Percentiles rank a stretch among this genome's conserved stretches.
Evolutionary conservation across 768 basidiomycete species (phyloP).

Genomic region (Tremella yokohamensis): DNA sequence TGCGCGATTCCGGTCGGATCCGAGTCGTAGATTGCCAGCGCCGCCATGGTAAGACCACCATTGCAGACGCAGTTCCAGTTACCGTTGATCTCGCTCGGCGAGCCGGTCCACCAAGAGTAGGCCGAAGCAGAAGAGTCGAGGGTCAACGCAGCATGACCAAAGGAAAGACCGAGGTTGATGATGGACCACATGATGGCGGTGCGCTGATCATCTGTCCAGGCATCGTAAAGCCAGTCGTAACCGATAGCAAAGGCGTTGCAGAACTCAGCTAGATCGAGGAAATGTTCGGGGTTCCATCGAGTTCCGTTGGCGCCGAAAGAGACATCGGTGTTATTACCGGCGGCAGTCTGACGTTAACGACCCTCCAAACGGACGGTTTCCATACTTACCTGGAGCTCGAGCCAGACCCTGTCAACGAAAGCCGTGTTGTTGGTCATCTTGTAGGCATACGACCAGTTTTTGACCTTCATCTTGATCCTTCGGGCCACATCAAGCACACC

Average conservation of each 20-base stretch:
- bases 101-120: slow-evolving; percentile 71
- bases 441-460: slow-evolving; percentile 87
- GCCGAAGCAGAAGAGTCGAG: slow-evolving; percentile 41
- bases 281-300: slow-evolving; percentile 84
- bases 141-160: slow-evolving; percentile 61
- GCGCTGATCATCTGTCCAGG: slow-evolving; percentile 72
- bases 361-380: not conserved
- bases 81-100: slow-evolving; percentile 56
- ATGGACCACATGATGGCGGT: slow-evolving; percentile 65
- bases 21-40: slow-evolving; percentile 76
- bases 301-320: slow-evolving; percentile 63
- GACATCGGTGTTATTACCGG: slow-evolving; percentile 62
- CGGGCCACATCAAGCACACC: slow-evolving; percentile 91
- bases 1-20: slow-evolving; percentile 71
- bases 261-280: slow-evolving; percentile 81
- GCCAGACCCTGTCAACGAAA: slow-evolving; percentile 82
- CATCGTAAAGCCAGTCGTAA: slow-evolving; percentile 93
- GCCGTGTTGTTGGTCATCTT: slow-evolving; percentile 85
- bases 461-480: slow-evolving; percentile 82
- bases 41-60: slow-evolving; percentile 77
- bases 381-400: slow-evolving; percentile 70
- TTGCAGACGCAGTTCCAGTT: slow-evolving; percentile 99
- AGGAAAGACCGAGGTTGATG: slow-evolving; percentile 70
- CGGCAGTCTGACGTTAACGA: slow-evolving; percentile 59
- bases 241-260: slow-evolving; percentile 83